Conservation (phyloP, 2,329 filamentous ascomycete species). For the Curvularia spicifera region DNA sequence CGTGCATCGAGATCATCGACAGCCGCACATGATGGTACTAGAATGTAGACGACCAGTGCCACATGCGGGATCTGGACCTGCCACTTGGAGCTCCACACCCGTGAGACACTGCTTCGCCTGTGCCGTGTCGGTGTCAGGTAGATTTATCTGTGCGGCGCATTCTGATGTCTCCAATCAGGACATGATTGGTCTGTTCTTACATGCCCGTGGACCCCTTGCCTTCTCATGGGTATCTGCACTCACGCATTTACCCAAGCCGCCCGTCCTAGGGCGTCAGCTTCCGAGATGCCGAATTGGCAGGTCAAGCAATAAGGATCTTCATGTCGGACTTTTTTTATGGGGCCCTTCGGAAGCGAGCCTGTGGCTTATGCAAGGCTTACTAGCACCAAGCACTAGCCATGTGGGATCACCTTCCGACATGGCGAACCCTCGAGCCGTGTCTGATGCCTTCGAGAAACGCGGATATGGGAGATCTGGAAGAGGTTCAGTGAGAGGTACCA, state of each 20-base stretch:
- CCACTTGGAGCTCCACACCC: background rate
- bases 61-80: background rate
- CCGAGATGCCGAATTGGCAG: background rate
- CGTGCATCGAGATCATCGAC: background rate
- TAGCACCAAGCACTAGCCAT: constrained; percentile 6
- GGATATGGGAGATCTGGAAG: constrained; percentile 4
- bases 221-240: background rate
- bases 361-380: constrained; percentile 11
- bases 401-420: constrained; percentile 8
- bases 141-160: background rate
- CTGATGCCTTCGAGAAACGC: constrained; percentile 1
- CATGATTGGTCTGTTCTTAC: background rate
- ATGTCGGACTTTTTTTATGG: constrained; percentile 12
- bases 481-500: background rate
- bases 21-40: background rate
- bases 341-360: constrained; percentile 7
- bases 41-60: background rate
- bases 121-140: background rate
- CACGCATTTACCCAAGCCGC: constrained; percentile 3
- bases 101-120: background rate
- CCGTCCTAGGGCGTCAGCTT: background rate
- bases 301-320: background rate
- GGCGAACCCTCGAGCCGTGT: constrained; percentile 4
- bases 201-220: background rate
- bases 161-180: background rate